Percentiles rank a stretch among this genome's conserved stretches.
phyloP scores from a whole-genome alignment of 2,329 filamentous ascomycete species.

The Scytalidium sp. region DNA sequence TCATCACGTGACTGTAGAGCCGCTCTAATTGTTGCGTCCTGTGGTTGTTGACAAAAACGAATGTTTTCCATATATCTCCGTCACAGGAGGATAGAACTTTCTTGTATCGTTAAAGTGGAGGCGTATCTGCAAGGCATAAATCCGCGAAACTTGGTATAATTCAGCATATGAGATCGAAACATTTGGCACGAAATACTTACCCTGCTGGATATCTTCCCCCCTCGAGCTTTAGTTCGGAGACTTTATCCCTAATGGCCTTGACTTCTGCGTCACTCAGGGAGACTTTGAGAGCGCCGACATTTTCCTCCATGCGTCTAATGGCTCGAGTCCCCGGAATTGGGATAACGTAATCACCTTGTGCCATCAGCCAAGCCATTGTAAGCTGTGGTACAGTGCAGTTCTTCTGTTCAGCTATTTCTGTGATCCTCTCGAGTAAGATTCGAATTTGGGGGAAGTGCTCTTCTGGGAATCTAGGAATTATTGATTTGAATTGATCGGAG shows the following conservation, averaged over 20 bases:
- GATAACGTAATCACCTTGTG: constrained; percentile 55
- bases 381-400: constrained; percentile 52
- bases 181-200: not conserved
- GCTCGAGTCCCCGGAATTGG: constrained; percentile 52
- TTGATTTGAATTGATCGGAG: no score
- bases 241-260: constrained; percentile 28
- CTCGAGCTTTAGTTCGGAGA: constrained; percentile 15
- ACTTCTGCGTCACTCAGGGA: constrained; percentile 31
- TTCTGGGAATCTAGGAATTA: constrained; percentile 45
- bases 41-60: no score
- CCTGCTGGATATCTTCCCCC: not conserved
- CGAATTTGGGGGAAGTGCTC: constrained; percentile 56
- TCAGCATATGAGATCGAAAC: not conserved
- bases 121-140: not conserved
- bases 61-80: no score
- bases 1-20: no score
- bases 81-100: no score
- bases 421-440: constrained; percentile 47
- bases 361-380: constrained; percentile 59
- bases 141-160: not conserved
- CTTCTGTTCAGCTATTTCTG: constrained; percentile 48
- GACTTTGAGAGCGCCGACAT: constrained; percentile 29
- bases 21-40: no score
- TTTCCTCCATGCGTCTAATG: constrained; percentile 43
- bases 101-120: not conserved